Conservation (phyloP, 2,329 filamentous ascomycete species). For the Colletotrichum trifolii region DNA sequence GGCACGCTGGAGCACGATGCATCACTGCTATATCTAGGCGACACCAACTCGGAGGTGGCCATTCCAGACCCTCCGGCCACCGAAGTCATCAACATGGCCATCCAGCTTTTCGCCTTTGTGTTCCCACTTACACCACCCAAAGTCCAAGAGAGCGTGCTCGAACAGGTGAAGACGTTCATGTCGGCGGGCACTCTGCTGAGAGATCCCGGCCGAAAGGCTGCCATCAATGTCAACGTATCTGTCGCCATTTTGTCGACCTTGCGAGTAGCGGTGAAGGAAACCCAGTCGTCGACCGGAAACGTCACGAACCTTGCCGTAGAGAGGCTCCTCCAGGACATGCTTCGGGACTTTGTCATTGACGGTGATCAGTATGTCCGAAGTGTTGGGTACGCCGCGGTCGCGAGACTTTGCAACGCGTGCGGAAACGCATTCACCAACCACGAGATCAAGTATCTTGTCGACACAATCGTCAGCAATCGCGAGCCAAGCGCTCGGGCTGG, state of each 20-base stretch:
- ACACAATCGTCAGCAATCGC: constrained; percentile 92
- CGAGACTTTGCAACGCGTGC: constrained; percentile 83
- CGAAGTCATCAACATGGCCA: constrained; percentile 93
- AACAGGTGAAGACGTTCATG: constrained; percentile 92
- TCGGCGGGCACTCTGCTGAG: constrained; percentile 82
- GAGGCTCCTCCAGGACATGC: constrained; percentile 82
- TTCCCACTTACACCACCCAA: constrained; percentile 90
- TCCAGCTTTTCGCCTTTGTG: constrained; percentile 91
- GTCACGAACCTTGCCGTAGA: constrained; percentile 81
- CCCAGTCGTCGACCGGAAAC: constrained; percentile 76
- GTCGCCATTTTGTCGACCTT: constrained; percentile 83
- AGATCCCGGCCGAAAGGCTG: constrained; percentile 88
- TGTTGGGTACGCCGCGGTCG: constrained; percentile 86
- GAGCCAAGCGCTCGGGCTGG: constrained; percentile 94
- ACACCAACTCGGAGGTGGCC: constrained; percentile 53
- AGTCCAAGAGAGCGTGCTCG: constrained; percentile 94
- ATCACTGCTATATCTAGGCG: constrained; percentile 77
- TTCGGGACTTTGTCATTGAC: constrained; percentile 79
- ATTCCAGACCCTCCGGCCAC: constrained; percentile 84
- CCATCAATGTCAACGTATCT: constrained; percentile 90
- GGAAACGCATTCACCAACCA: constrained; percentile 90
- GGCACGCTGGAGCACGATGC: constrained; percentile 91
- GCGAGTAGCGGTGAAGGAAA: constrained; percentile 87
- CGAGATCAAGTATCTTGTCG: constrained; percentile 91
- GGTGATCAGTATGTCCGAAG: constrained; percentile 87